Evolutionary conservation across 768 basidiomycete species (phyloP).

Genomic region (Tricholoma bakamatsutake): DNA sequence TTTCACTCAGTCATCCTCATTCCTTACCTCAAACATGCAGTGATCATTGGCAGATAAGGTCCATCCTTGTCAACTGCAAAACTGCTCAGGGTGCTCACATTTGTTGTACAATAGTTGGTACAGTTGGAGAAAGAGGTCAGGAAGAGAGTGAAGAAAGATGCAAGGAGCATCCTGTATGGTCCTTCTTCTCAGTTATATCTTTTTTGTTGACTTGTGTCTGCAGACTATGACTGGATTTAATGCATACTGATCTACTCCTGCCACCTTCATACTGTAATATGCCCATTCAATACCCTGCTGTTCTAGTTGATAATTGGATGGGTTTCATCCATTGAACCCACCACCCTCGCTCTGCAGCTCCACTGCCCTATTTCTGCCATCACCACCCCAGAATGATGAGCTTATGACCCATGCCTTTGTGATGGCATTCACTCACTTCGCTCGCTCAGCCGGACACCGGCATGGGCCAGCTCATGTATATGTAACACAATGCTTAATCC

Average conservation of each 20-base stretch:
- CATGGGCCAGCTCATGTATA: too few relatives aligned
- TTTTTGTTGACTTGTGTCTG: too few relatives aligned
- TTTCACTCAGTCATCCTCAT: too few relatives aligned
- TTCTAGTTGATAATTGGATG: slow-evolving; percentile 20
- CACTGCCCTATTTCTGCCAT: too few relatives aligned
- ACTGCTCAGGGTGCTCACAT: not conserved
- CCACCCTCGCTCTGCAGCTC: too few relatives aligned
- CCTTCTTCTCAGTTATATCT: not conserved
- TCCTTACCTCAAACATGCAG: too few relatives aligned
- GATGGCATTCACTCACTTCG: too few relatives aligned
- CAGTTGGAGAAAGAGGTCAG: slow-evolving; percentile 84
- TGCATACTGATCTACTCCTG: slow-evolving; percentile 21
- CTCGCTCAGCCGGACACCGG: too few relatives aligned
- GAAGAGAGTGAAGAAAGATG: slow-evolving; percentile 82
- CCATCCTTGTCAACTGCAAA: not conserved
- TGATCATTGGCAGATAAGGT: slow-evolving; percentile 76
- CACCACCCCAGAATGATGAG: too few relatives aligned
- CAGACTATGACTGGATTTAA: slow-evolving; percentile 67
- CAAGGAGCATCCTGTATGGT: slow-evolving; percentile 62
- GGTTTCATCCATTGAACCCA: slow-evolving; percentile 7
- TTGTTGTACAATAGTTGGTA: slow-evolving; percentile 49
- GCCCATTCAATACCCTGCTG: slow-evolving; percentile 23
- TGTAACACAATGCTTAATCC: too few relatives aligned
- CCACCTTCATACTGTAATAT: slow-evolving; percentile 23
- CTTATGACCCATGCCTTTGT: too few relatives aligned